phyloP scores from a whole-genome alignment of 139 green algal species.

The Coccomyxa sp. region DNA sequence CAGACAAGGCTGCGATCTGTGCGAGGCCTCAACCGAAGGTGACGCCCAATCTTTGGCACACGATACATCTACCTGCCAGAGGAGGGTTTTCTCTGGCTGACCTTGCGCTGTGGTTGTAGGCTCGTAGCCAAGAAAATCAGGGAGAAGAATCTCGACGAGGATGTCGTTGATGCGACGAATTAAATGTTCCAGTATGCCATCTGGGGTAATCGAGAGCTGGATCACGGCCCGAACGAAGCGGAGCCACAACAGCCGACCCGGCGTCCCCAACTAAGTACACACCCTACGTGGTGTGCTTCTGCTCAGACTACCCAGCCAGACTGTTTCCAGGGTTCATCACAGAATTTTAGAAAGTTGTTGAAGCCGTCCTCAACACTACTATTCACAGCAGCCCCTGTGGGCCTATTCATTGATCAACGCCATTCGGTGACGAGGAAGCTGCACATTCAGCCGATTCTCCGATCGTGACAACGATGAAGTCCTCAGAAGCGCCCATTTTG shows the following conservation, averaged over 20 bases:
- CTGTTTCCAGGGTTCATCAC: background rate
- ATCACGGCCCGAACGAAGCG: background rate
- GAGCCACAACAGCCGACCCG: no score
- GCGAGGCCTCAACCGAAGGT: background rate
- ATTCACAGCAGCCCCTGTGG: background rate
- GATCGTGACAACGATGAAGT: background rate
- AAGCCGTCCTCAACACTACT: background rate
- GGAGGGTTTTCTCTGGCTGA: background rate
- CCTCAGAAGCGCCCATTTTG: background rate
- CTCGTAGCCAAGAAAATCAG: background rate
- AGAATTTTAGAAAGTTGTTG: background rate
- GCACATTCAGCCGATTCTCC: background rate
- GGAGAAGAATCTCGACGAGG: background rate
- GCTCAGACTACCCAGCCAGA: background rate
- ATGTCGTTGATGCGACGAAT: background rate
- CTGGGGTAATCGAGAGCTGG: background rate
- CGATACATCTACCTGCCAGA: background rate
- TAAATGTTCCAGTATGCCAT: background rate
- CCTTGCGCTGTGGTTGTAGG: background rate
- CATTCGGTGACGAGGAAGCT: background rate
- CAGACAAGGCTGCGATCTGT: background rate
- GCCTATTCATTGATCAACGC: background rate
- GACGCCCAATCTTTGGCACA: background rate
- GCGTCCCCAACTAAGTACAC: background rate
- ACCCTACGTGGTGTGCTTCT: background rate